A percentile compares a stretch with the other conserved stretches of the same genome.
Conservation (phyloP, 495 filamentous ascomycete genomes). For the Penicillium cosmopolitanum region DNA sequence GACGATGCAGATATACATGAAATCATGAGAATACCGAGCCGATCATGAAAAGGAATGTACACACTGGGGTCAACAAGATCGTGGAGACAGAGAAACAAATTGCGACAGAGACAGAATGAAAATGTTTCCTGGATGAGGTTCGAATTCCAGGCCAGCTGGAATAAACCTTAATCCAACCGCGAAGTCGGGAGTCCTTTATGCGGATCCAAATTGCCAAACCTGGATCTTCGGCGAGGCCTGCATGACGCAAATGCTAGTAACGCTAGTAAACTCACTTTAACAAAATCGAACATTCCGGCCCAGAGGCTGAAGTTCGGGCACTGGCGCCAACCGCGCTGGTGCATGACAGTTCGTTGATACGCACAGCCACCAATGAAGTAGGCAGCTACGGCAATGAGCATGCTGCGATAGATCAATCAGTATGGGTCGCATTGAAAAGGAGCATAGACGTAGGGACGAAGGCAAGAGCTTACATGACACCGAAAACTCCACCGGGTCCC, state of each 20-base stretch:
- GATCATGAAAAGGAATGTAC: constrained; percentile 17
- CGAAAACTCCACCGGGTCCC: constrained; percentile 87
- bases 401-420: constrained; percentile 32
- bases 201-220: constrained; percentile 26
- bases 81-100: constrained; percentile 4
- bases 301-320: constrained; percentile 93
- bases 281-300: constrained; percentile 82
- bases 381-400: constrained; percentile 75
- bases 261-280: constrained; percentile 67
- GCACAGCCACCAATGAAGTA: constrained; percentile 93
- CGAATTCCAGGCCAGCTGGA: constrained; percentile 34
- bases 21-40: constrained; percentile 11
- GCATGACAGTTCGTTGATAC: constrained; percentile 93
- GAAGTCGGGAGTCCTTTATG: constrained; percentile 35
- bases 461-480: constrained; percentile 72
- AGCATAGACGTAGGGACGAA: not conserved
- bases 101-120: too few relatives aligned
- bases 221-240: constrained; percentile 27
- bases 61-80: constrained; percentile 22
- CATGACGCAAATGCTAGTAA: constrained; percentile 39
- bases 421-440: constrained; percentile 10
- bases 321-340: constrained; percentile 94
- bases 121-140: constrained; percentile 7
- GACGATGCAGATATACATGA: not conserved
- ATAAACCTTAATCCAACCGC: constrained; percentile 39